These are phyloP conservation scores for Sphaerulina musiva DNA, from an alignment of 2,329 filamentous ascomycete genomes.

Conservation along the genomic window DNA sequence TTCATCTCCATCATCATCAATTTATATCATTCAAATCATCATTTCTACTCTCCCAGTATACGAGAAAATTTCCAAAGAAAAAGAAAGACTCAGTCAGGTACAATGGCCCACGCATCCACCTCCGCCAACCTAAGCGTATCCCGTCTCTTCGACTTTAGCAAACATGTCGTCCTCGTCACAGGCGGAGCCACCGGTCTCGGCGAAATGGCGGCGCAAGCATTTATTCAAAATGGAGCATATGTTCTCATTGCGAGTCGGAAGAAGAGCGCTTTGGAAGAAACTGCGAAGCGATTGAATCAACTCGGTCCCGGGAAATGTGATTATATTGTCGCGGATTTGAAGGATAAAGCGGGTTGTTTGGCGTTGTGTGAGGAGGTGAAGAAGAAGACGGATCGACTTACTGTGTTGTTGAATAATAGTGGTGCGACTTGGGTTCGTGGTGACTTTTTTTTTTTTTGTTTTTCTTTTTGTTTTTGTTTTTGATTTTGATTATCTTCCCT, in stretches of 20 bases:
- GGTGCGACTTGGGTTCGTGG: conserved; percentile 34
- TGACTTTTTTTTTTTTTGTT: background rate
- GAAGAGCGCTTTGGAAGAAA: conserved; percentile 41
- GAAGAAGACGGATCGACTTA: conserved; percentile 41
- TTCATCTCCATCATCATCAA: too few relatives aligned
- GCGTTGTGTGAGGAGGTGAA: conserved; percentile 39
- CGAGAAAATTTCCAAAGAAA: background rate
- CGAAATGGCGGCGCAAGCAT: conserved; percentile 43
- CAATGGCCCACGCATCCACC: conserved; percentile 30
- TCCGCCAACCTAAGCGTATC: conserved; percentile 27
- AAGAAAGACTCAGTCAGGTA: background rate
- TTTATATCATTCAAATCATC: background rate
- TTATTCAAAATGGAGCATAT: conserved; percentile 40
- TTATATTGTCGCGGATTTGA: conserved; percentile 41
- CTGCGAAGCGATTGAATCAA: conserved; percentile 38
- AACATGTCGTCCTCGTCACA: conserved; percentile 39
- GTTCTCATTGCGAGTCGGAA: conserved; percentile 42
- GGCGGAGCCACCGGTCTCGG: conserved; percentile 44
- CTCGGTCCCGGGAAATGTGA: conserved; percentile 43
- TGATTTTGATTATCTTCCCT: too few relatives aligned
- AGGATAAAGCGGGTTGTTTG: conserved; percentile 40
- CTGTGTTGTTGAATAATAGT: conserved; percentile 44
- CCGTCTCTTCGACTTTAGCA: conserved; percentile 34
- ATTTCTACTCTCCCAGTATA: background rate
- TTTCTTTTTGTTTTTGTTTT: background rate